Base-by-base conservation (phyloP, 2,329 filamentous ascomycete species). In the Aspergillus costaricaensis region DNA sequence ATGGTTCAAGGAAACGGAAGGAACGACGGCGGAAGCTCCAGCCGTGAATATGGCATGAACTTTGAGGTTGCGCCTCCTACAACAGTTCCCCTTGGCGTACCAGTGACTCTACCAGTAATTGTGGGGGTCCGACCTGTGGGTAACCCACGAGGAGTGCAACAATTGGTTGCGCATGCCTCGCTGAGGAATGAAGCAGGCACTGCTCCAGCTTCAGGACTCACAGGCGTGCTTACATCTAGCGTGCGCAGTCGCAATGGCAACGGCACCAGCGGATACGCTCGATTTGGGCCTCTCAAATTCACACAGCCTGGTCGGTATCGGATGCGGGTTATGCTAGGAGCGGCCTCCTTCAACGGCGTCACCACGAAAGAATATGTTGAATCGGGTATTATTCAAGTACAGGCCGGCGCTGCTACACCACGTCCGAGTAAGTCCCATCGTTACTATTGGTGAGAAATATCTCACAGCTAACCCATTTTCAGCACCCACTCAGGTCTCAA, bases 41-140 rank as follows among this genome's bases (percentile, higher is more conserved):
- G 68, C 25, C 70, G 67, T 25, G 70, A 74, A 58, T 75, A 70
- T 55, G 65, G 61, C 19, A 62, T 74, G 41, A 66, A 66, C 17
- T 74, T 74, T 48, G 72, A 74, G 59, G 66, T 69, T 19, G 57
- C 62, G 15, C 73, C 73, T 32, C 71, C 72, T 15, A 17, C 66
- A 8, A 62, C 72, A 10, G 68, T 63, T 12, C 67, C 64, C 6
- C 72, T 72, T 7, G 67, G 67, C 5, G 52, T 59, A 10, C 62
- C 70, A 7, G 73, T 74, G 54, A 72, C 72, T 5, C 62, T 74
- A 4, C 73, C 73, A 21, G 70, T 75, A 32, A 48, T 74, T 23
- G 64, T 74, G 36, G 68, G 67, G 6, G 70, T 74, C 4, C 65
- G 68, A 4, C 67, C 72, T n/a, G 65, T 74, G 8, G 70, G 71